These are phyloP conservation scores for Cordyceps fumosorosea DNA, from an alignment of 2,329 filamentous ascomycete species.

Conservation along the genomic window DNA sequence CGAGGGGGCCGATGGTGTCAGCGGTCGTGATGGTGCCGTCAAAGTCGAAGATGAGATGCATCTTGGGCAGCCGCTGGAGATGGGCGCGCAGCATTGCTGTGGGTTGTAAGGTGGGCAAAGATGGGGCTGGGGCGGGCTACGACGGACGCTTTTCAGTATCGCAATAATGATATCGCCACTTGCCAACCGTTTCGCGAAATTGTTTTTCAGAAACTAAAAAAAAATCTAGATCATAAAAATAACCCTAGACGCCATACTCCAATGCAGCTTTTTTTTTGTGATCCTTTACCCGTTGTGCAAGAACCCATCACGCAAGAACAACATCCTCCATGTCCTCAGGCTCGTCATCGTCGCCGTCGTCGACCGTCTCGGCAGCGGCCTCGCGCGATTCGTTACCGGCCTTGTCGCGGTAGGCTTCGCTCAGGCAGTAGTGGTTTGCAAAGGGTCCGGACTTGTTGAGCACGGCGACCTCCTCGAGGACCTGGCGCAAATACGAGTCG, in stretches of 20 bases:
- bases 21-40: constrained; percentile 51
- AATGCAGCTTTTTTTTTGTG: background rate
- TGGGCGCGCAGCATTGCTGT: background rate
- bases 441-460: constrained; percentile 79
- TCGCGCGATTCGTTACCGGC: constrained; percentile 41
- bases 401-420: constrained; percentile 44
- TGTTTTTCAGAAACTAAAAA: too few relatives aligned
- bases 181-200: background rate
- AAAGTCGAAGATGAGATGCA: constrained; percentile 51
- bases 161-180: background rate
- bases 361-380: constrained; percentile 48
- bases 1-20: constrained; percentile 47
- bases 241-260: constrained; percentile 1
- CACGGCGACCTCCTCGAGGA: constrained; percentile 73
- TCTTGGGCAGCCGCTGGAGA: constrained; percentile 13
- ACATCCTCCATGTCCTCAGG: constrained; percentile 77
- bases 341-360: constrained; percentile 60
- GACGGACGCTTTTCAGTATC: too few relatives aligned
- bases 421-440: constrained; percentile 78
- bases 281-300: background rate
- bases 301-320: constrained; percentile 1
- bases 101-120: background rate
- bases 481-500: constrained; percentile 85
- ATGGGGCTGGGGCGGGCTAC: background rate
- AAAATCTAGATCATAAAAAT: background rate